Evolutionary conservation across 768 basidiomycete species (phyloP).

Genomic region (Gloeopeniophorella convolvens): DNA sequence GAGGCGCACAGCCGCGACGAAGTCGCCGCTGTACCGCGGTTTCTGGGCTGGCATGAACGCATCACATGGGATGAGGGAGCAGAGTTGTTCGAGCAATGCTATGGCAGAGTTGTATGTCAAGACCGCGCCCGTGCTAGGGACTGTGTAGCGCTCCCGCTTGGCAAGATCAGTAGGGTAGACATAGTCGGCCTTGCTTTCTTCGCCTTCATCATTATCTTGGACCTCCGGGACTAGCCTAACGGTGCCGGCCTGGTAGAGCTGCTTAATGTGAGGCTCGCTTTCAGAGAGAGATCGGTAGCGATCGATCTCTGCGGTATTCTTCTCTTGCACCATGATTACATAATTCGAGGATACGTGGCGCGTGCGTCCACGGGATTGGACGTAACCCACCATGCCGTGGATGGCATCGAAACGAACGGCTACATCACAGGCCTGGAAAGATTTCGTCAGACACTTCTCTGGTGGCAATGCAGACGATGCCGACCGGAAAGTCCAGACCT

Average conservation of each 20-base stretch:
- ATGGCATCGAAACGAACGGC: conserved; percentile 82
- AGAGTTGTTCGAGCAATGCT: conserved; percentile 65
- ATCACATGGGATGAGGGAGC: conserved; percentile 70
- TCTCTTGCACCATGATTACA: conserved; percentile 71
- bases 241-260: conserved; percentile 50
- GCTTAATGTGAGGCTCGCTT: conserved; percentile 59
- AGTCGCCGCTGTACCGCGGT: conserved; percentile 60
- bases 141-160: conserved; percentile 66
- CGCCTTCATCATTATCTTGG: too few relatives aligned
- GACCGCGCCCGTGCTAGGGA: conserved; percentile 66
- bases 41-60: conserved; percentile 52
- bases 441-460: conserved; percentile 13
- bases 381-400: conserved; percentile 78
- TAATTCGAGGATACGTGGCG: conserved; percentile 71
- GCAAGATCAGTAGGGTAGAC: conserved; percentile 49
- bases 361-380: conserved; percentile 86
- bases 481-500: conserved; percentile 81
- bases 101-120: conserved; percentile 76
- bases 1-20: conserved; percentile 49
- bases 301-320: conserved; percentile 45
- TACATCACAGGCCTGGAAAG: conserved; percentile 65
- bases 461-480: conserved; percentile 21
- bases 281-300: conserved; percentile 53
- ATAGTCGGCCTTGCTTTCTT: conserved; percentile 38
- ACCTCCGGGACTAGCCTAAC: conserved; percentile 27